A percentile compares a stretch with the other conserved stretches of the same genome.
Evolutionary conservation across 2,329 filamentous ascomycete genomes (phyloP).

Genomic region (Didymella glomerata): DNA sequence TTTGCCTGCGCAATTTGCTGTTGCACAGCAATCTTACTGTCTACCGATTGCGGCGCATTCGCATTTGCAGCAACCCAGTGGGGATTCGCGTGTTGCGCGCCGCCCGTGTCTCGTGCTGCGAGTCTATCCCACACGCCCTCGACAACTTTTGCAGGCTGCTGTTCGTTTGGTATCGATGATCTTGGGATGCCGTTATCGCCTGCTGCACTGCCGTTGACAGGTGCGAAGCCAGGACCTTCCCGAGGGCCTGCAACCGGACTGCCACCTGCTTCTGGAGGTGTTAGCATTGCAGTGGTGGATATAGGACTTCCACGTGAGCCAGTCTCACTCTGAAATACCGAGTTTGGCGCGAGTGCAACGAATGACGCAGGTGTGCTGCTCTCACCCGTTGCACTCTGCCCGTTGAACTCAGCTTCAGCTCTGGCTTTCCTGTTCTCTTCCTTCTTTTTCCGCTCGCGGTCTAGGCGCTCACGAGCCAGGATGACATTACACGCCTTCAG

Average conservation of each 20-base stretch:
- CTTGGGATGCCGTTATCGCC: slow-evolving; percentile 9
- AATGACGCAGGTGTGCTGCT: slow-evolving; percentile 38
- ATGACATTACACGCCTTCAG: slow-evolving; percentile 51
- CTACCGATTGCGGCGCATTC: slow-evolving; percentile 14
- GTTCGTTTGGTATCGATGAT: slow-evolving; percentile 23
- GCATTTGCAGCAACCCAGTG: slow-evolving; percentile 22
- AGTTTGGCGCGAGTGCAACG: slow-evolving; percentile 42
- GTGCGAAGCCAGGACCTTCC: slow-evolving; percentile 26
- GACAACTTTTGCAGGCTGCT: slow-evolving; percentile 28
- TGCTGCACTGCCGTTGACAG: slow-evolving; percentile 21
- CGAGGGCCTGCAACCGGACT: slow-evolving; percentile 36
- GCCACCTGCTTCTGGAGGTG: slow-evolving; percentile 41
- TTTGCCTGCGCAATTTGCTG: slow-evolving; percentile 34
- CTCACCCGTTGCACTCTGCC: slow-evolving; percentile 27
- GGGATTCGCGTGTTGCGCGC: slow-evolving; percentile 29
- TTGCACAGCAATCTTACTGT: slow-evolving; percentile 29
- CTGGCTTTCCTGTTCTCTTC: slow-evolving; percentile 43
- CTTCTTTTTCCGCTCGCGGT: slow-evolving; percentile 48
- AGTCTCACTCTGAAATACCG: slow-evolving; percentile 39
- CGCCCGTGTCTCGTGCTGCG: slow-evolving; percentile 24
- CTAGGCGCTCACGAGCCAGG: slow-evolving; percentile 46
- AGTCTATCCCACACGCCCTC: slow-evolving; percentile 40
- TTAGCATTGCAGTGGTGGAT: slow-evolving; percentile 40
- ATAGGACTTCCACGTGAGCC: slow-evolving; percentile 38
- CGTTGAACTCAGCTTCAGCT: slow-evolving; percentile 37